These are phyloP conservation scores for Dittrichia graveolens DNA, from an alignment of 129 eudicot genomes.

Conservation along the genomic window DNA sequence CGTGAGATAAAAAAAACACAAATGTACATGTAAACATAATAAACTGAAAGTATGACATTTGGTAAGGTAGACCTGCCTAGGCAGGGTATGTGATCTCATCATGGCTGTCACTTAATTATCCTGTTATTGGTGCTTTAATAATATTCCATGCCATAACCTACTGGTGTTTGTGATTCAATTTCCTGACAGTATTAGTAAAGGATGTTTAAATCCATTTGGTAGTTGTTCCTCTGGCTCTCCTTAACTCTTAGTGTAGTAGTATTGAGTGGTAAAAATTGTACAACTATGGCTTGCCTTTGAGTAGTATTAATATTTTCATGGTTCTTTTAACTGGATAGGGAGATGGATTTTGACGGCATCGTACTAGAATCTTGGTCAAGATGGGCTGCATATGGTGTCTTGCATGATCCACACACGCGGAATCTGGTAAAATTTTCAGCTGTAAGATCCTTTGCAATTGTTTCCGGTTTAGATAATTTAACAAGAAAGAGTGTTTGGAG, in stretches of 20 bases:
- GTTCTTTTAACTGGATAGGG: slow-evolving; percentile 49
- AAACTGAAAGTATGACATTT: neutral
- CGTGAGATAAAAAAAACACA: neutral
- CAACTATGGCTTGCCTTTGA: slow-evolving; percentile 13
- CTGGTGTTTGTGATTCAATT: neutral
- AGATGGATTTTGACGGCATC: slow-evolving; percentile 88
- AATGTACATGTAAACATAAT: neutral
- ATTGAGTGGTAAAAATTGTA: neutral
- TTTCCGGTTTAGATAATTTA: slow-evolving; percentile 5
- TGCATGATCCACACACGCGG: slow-evolving; percentile 80
- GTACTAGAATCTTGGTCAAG: slow-evolving; percentile 99
- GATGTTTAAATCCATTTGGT: neutral
- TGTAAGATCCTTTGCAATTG: neutral
- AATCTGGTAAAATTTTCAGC: slow-evolving; percentile 49
- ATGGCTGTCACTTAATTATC: neutral
- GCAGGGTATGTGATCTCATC: neutral
- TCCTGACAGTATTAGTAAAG: neutral
- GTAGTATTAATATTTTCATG: slow-evolving; percentile 13
- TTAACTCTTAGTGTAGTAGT: neutral
- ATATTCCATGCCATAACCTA: neutral
- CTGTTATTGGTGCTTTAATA: neutral
- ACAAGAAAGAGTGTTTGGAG: slow-evolving; percentile 13
- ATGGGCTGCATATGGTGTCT: slow-evolving; percentile 92
- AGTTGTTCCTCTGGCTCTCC: no score
- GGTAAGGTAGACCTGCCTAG: neutral